A percentile compares a stretch with the other conserved stretches of the same genome.
Conservation (phyloP, 352 stramenopile genomes). For the Phytopythium oedochilum region DNA sequence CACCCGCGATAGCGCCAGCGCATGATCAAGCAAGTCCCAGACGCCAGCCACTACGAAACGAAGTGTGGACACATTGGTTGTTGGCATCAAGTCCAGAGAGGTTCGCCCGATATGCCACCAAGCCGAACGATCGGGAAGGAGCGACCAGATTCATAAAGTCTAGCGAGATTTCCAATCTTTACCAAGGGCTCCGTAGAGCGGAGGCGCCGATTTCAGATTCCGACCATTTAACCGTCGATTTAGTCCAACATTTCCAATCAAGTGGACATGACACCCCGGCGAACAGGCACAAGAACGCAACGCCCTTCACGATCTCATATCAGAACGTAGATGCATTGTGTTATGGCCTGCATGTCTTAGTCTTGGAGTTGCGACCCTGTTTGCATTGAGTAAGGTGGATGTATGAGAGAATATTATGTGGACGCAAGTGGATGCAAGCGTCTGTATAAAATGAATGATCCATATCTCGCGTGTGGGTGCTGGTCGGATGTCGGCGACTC, state of each 20-base stretch:
- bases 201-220: not conserved
- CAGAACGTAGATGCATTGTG: not conserved
- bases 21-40: not conserved
- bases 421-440: not conserved
- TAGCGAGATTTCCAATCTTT: not conserved
- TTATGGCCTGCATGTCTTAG: not conserved
- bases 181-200: not conserved
- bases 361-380: not conserved
- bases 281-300: not conserved
- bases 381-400: not conserved
- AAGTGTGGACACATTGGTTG: not conserved
- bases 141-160: not conserved
- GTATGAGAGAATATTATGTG: not conserved
- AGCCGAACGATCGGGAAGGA: not conserved
- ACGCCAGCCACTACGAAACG: not conserved
- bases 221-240: not conserved
- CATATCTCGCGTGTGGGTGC: not conserved
- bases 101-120: not conserved
- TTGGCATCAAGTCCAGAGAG: not conserved
- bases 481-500: not conserved
- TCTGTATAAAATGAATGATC: not conserved
- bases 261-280: not conserved
- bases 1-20: not conserved
- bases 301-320: not conserved
- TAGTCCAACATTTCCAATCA: not conserved